phyloP scores from a whole-genome alignment of 345 rosid genomes.

The Passiflora organensis region DNA sequence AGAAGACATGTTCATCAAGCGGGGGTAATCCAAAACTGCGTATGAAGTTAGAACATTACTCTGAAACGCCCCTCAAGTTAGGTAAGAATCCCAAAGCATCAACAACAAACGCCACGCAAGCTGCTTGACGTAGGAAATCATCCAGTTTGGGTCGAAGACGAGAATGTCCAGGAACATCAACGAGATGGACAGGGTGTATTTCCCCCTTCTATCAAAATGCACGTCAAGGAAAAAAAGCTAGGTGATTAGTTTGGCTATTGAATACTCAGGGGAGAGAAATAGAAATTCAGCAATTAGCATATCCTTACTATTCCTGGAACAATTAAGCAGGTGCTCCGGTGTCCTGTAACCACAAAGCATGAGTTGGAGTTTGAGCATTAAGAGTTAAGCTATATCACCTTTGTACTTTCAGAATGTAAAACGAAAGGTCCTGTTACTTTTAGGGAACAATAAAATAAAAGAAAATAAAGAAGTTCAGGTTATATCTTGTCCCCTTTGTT shows the following conservation, averaged over 20 bases:
- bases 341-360: neutral
- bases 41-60: no score
- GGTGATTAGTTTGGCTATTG: neutral
- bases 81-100: constrained; percentile 90
- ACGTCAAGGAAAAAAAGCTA: neutral
- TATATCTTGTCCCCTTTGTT: no score
- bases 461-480: no score
- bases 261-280: neutral
- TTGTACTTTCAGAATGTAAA: constrained; percentile 56
- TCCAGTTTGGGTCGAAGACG: constrained; percentile 81
- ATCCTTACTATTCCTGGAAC: neutral
- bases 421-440: constrained; percentile 68
- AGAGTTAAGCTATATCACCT: constrained; percentile 38
- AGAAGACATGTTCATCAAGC: no score
- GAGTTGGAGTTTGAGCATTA: constrained; percentile 9
- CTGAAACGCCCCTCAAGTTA: constrained; percentile 65
- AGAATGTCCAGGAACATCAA: constrained; percentile 95
- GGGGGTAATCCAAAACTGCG: no score
- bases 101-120: constrained; percentile 79
- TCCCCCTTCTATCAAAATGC: constrained; percentile 51
- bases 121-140: constrained; percentile 74
- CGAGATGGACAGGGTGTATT: constrained; percentile 67
- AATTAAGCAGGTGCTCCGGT: neutral
- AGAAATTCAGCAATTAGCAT: neutral
- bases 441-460: no score